Evolutionary conservation across 1,284 basidiomycete genomes (phyloP).

Genomic region (Farysia itapuensis): DNA sequence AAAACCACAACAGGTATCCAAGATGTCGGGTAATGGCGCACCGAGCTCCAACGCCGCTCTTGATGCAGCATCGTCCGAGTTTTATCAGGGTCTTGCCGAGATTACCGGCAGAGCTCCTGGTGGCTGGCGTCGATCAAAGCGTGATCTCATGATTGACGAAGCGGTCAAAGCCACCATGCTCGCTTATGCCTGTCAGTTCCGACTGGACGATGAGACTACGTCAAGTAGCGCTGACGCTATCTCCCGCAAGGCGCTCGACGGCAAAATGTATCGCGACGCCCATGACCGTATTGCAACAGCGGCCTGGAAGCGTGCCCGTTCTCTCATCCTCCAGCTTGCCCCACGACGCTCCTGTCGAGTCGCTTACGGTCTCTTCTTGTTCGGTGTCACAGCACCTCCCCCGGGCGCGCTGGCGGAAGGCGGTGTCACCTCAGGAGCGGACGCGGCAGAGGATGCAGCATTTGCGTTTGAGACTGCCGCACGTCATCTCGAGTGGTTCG

Average conservation of each 20-base stretch:
- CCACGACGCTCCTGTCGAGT: slow-evolving; percentile 26
- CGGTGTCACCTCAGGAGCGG: slow-evolving; percentile 15
- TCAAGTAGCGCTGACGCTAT: slow-evolving; percentile 13
- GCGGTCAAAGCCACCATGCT: slow-evolving; percentile 41
- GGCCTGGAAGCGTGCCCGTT: slow-evolving; percentile 35
- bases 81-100: slow-evolving; percentile 17
- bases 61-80: slow-evolving; percentile 7
- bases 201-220: slow-evolving; percentile 34
- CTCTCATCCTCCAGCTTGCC: slow-evolving; percentile 31
- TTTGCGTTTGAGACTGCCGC: slow-evolving; percentile 38
- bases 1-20: slow-evolving; percentile 13
- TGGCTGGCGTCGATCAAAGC: slow-evolving; percentile 29
- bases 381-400: slow-evolving; percentile 34
- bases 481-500: slow-evolving; percentile 35
- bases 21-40: neutral
- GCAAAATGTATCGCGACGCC: slow-evolving; percentile 27
- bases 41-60: neutral
- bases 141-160: slow-evolving; percentile 37
- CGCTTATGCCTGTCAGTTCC: slow-evolving; percentile 39
- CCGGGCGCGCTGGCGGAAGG: slow-evolving; percentile 29
- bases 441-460: slow-evolving; percentile 36
- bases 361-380: slow-evolving; percentile 34
- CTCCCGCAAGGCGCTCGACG: slow-evolving; percentile 13
- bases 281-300: slow-evolving; percentile 38
- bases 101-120: slow-evolving; percentile 25